Evolutionary conservation across 441 rosid genomes (phyloP).

Genomic region (Populus trichocarpa): DNA sequence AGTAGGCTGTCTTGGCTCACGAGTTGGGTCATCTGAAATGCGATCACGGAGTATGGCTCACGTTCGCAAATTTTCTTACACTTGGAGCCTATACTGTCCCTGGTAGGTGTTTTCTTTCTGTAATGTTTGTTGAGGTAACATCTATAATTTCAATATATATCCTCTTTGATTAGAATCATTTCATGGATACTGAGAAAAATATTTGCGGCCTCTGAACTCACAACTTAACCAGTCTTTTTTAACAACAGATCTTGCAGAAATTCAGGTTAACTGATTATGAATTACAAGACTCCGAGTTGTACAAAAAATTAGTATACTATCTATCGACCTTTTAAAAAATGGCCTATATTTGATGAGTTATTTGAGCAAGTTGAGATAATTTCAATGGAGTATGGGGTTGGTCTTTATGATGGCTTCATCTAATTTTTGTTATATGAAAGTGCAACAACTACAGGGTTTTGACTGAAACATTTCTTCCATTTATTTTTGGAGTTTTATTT

Average conservation of each 20-base stretch:
- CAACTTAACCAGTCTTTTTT: not conserved
- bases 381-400: not conserved
- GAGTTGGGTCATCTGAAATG: constrained; percentile 97
- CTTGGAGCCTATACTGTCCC: constrained; percentile 87
- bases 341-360: not conserved
- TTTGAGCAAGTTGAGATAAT: not conserved
- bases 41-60: constrained; percentile 96
- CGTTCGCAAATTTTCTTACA: constrained; percentile 87
- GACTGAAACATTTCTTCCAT: not conserved
- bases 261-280: not conserved
- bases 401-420: not conserved
- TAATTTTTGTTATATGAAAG: not conserved
- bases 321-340: not conserved
- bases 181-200: not conserved
- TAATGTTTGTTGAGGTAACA: constrained; percentile 7
- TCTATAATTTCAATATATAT: not conserved
- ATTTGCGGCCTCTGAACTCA: not conserved
- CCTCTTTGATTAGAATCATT: not conserved
- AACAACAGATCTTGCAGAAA: not conserved
- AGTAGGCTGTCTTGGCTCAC: constrained; percentile 92
- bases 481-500: not conserved
- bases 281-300: not conserved
- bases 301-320: not conserved
- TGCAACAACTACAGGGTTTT: not conserved
- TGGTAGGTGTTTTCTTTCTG: constrained; percentile 41